Conservation (phyloP, 164 flowering plant species). For the Echeveria elegans region DNA sequence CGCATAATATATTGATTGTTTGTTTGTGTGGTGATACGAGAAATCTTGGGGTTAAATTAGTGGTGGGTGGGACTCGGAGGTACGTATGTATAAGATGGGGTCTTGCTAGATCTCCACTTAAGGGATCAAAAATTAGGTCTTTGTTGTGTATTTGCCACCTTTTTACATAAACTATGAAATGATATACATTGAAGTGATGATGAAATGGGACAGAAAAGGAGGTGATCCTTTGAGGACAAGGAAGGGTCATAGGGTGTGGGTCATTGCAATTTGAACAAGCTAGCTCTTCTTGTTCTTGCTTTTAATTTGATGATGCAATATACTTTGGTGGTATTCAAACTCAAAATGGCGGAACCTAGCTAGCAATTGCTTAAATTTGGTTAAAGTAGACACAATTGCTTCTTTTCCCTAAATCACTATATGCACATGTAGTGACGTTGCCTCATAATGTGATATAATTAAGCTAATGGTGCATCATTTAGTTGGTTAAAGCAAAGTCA, state of each 20-base stretch:
- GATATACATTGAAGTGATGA: background rate
- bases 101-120: constrained; percentile 9
- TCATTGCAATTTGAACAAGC: background rate
- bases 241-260: constrained; percentile 6
- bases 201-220: background rate
- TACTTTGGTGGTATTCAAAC: background rate
- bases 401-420: background rate
- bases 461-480: background rate
- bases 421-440: background rate
- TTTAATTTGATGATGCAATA: background rate
- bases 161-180: background rate
- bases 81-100: background rate
- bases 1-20: background rate
- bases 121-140: background rate
- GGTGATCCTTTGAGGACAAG: constrained; percentile 10
- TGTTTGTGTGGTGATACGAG: background rate
- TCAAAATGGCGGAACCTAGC: background rate
- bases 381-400: background rate
- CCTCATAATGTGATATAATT: background rate
- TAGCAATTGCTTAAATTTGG: background rate
- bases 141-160: background rate
- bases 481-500: background rate
- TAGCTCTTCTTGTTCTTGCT: background rate
- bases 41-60: background rate
- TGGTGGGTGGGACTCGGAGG: constrained; percentile 2